phyloP scores from a whole-genome alignment of 768 basidiomycete genomes.

The Termitomyces eurrhizus region DNA sequence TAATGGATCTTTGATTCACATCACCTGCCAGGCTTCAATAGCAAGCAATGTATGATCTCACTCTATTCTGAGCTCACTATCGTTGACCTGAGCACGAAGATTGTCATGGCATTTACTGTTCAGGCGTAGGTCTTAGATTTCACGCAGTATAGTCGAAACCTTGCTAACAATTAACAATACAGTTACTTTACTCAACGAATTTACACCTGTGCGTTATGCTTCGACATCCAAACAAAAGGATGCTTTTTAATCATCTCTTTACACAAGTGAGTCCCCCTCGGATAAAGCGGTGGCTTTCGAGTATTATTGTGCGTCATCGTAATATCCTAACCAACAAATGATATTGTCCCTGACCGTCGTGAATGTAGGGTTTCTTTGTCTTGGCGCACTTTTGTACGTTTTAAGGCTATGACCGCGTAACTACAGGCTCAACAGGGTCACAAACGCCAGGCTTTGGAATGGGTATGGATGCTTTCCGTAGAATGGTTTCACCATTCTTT shows the following conservation, averaged over 20 bases:
- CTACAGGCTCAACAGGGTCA: not conserved
- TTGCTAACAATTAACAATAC: not conserved
- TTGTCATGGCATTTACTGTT: slow-evolving; percentile 37
- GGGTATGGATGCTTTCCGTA: slow-evolving; percentile 22
- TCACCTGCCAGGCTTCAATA: slow-evolving; percentile 28
- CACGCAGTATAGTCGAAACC: not conserved
- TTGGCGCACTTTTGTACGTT: slow-evolving; percentile 37
- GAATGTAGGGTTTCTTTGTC: slow-evolving; percentile 26
- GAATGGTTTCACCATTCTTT: not conserved
- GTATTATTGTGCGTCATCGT: slow-evolving; percentile 26
- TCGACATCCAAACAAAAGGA: not conserved
- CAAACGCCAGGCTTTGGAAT: slow-evolving; percentile 34
- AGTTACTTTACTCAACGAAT: slow-evolving; percentile 41
- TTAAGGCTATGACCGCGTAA: not conserved
- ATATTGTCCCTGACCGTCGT: not conserved
- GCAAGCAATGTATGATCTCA: slow-evolving; percentile 30
- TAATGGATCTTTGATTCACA: not conserved
- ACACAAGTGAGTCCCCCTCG: slow-evolving; percentile 33
- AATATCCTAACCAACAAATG: not conserved
- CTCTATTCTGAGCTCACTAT: not conserved
- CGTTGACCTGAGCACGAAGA: slow-evolving; percentile 18
- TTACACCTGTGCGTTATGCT: slow-evolving; percentile 27
- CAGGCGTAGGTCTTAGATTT: slow-evolving; percentile 30
- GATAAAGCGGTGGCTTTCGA: slow-evolving; percentile 32
- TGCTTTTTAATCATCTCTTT: not conserved